These are phyloP conservation scores for Suzukiozyma palmioleophila DNA, from an alignment of 1,139 yeast genomes.

Conservation along the genomic window DNA sequence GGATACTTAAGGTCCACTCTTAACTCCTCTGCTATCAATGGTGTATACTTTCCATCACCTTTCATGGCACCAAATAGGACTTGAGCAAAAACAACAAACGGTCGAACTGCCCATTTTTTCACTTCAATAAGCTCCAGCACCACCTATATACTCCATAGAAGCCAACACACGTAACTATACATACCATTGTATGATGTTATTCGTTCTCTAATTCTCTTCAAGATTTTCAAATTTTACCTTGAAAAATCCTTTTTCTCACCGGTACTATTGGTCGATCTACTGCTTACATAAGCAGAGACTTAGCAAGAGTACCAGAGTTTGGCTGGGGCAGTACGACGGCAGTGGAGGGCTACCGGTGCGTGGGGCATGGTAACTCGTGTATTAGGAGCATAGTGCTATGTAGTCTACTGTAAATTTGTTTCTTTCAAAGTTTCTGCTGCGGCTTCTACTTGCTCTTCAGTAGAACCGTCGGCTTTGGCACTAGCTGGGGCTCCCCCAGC, in stretches of 20 bases:
- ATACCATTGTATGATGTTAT: not conserved
- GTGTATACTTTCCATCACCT: no score
- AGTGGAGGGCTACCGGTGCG: not conserved
- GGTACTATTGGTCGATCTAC: not conserved
- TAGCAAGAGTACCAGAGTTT: not conserved
- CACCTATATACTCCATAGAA: no score
- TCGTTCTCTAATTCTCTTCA: not conserved
- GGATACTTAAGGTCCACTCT: no score
- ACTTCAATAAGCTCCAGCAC: no score
- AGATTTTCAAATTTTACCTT: not conserved
- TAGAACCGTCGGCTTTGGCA: constrained; percentile 1
- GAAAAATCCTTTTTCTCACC: not conserved
- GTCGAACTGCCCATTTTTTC: no score
- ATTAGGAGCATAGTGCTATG: not conserved
- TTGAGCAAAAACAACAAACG: no score
- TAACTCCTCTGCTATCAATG: no score
- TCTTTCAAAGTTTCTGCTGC: constrained; percentile 8
- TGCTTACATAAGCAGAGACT: not conserved
- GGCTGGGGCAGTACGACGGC: not conserved
- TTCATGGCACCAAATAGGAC: no score
- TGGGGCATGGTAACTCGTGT: not conserved
- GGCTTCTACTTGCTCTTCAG: constrained; percentile 12
- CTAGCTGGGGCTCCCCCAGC: constrained; percentile 12
- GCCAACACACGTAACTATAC: not conserved
- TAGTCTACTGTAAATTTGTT: not conserved